These are phyloP conservation scores for Lactarius tabidus DNA, from an alignment of 768 basidiomycete species.

Conservation along the genomic window DNA sequence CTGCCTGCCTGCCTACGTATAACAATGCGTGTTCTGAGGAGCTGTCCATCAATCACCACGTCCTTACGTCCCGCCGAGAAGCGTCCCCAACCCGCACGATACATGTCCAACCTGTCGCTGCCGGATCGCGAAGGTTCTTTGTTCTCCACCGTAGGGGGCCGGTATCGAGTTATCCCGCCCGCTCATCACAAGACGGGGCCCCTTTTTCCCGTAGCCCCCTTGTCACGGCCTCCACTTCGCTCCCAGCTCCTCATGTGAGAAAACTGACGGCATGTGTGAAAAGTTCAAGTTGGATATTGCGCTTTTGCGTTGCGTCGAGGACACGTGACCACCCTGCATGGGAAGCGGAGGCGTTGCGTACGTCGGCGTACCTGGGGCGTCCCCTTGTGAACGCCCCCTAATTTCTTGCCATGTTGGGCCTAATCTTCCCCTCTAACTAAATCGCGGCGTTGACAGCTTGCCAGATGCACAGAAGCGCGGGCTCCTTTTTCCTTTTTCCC, in stretches of 20 bases:
- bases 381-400: conserved; percentile 14
- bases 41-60: background rate
- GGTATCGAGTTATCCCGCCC: background rate
- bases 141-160: background rate
- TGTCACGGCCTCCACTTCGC: background rate
- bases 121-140: background rate
- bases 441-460: background rate
- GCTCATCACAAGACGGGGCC: background rate
- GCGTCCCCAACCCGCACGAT: background rate
- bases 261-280: background rate
- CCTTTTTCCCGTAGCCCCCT: background rate
- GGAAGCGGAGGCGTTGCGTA: background rate
- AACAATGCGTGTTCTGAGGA: background rate
- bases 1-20: background rate
- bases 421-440: background rate
- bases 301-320: background rate
- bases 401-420: conserved; percentile 2
- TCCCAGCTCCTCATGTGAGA: background rate
- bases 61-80: background rate
- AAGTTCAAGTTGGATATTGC: background rate
- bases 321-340: background rate
- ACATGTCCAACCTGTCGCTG: background rate
- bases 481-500: background rate
- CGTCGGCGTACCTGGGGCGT: background rate
- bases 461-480: background rate